These are phyloP conservation scores for Piromyces sp. DNA, from an alignment of 192 early-diverging fungal genomes.

Conservation along the genomic window DNA sequence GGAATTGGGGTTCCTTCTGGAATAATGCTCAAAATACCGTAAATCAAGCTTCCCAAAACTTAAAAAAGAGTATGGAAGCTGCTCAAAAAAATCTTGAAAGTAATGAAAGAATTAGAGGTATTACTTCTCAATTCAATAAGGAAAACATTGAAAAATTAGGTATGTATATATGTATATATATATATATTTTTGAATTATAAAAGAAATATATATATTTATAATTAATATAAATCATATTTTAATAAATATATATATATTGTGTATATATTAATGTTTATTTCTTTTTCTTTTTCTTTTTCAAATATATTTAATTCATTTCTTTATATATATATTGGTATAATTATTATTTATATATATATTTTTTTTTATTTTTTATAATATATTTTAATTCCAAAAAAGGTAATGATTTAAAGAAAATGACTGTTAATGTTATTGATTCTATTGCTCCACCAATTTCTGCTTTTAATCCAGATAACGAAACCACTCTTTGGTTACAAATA, in stretches of 20 bases:
- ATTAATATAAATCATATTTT: no score
- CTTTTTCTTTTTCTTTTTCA: no score
- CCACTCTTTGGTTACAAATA: neutral
- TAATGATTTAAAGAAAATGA: neutral
- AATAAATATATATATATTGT: no score
- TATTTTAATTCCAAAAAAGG: neutral
- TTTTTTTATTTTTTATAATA: no score
- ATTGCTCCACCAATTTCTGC: neutral
- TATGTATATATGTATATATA: neutral
- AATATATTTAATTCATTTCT: no score
- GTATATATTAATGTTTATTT: no score
- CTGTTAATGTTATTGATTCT: neutral
- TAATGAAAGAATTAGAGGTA: neutral
- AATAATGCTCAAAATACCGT: neutral
- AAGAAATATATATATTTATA: no score
- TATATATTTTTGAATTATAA: no score
- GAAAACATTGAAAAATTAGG: neutral
- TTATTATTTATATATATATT: no score
- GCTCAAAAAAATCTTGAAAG: neutral
- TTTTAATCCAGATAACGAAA: neutral
- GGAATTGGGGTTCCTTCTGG: neutral
- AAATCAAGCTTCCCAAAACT: neutral
- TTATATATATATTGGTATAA: no score
- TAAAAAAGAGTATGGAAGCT: neutral
- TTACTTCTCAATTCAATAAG: neutral